phyloP scores from a whole-genome alignment of 2,329 filamentous ascomycete species.

The Fusarium robinianum region DNA sequence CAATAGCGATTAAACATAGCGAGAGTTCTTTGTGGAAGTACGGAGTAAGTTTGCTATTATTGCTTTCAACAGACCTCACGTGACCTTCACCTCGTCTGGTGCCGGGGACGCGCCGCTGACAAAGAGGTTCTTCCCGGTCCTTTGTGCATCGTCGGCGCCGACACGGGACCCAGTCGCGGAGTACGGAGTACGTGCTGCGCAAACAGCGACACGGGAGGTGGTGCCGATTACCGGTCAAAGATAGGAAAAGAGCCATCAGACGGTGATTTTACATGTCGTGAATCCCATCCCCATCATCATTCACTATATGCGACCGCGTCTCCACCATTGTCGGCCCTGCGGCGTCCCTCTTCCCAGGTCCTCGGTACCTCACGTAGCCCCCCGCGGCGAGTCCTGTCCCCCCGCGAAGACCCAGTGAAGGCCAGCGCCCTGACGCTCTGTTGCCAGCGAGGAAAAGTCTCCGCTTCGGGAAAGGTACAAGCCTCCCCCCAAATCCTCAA shows the following conservation, averaged over 20 bases:
- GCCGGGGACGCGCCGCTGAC: no score
- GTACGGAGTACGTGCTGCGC: constrained; percentile 30
- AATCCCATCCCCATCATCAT: not conserved
- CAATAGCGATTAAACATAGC: no score
- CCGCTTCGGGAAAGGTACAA: constrained; percentile 48
- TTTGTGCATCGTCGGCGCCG: constrained; percentile 27
- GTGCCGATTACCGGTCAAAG: constrained; percentile 7
- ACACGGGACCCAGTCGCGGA: constrained; percentile 16
- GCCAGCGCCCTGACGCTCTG: constrained; percentile 15
- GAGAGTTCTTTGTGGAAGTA: no score
- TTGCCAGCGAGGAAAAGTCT: constrained; percentile 40
- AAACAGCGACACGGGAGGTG: constrained; percentile 14
- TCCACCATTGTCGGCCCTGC: constrained; percentile 7
- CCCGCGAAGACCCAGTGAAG: constrained; percentile 19
- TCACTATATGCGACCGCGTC: constrained; percentile 3
- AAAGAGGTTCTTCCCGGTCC: not conserved
- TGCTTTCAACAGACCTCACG: no score
- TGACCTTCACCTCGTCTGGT: no score
- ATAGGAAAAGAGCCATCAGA: constrained; percentile 1
- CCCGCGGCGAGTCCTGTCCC: constrained; percentile 18
- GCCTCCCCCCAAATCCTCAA: constrained; percentile 54
- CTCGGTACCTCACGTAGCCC: constrained; percentile 26
- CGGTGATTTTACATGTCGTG: not conserved
- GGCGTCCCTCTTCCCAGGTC: constrained; percentile 23
- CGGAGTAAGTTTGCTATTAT: no score